Evolutionary conservation across 108 stramenopile genomes (phyloP).

Genomic region (Skeletonema grethae): DNA sequence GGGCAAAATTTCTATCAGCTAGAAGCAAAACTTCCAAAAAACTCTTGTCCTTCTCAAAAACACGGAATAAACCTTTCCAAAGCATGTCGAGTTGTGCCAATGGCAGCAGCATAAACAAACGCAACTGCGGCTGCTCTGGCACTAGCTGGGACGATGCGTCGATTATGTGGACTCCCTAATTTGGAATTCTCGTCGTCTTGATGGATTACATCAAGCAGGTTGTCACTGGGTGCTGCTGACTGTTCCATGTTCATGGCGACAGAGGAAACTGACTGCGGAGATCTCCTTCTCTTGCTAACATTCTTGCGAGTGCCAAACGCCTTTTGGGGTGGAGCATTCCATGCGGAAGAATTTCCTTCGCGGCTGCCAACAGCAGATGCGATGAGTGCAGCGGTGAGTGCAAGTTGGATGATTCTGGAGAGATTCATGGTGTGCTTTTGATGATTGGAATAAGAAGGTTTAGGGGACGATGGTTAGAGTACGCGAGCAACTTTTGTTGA

Average conservation of each 20-base stretch:
- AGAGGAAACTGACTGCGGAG: background rate
- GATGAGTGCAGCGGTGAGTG: background rate
- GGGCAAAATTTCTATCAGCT: background rate
- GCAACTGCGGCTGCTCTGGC: slow-evolving; percentile 38
- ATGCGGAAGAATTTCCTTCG: background rate
- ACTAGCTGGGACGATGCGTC: slow-evolving; percentile 20
- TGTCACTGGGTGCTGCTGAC: background rate
- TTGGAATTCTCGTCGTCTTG: background rate
- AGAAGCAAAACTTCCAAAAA: background rate
- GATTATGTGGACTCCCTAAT: background rate
- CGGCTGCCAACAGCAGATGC: background rate
- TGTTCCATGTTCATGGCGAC: background rate
- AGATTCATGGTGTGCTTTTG: background rate
- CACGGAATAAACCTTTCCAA: slow-evolving; percentile 16
- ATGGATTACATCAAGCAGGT: background rate
- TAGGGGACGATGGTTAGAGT: too few relatives aligned
- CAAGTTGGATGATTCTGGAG: background rate
- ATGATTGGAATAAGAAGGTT: too few relatives aligned
- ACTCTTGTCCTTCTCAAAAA: background rate
- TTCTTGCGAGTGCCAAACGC: slow-evolving; percentile 1
- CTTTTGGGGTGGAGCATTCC: slow-evolving; percentile 4
- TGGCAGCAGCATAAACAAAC: slow-evolving; percentile 35
- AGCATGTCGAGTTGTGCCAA: slow-evolving; percentile 38
- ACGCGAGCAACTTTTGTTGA: background rate
- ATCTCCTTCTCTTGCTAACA: background rate